Evolutionary conservation across 257 asterid species (phyloP), one percentile per base, ranked within the genome.

Genomic region (Cinchona pubescens): DNA sequence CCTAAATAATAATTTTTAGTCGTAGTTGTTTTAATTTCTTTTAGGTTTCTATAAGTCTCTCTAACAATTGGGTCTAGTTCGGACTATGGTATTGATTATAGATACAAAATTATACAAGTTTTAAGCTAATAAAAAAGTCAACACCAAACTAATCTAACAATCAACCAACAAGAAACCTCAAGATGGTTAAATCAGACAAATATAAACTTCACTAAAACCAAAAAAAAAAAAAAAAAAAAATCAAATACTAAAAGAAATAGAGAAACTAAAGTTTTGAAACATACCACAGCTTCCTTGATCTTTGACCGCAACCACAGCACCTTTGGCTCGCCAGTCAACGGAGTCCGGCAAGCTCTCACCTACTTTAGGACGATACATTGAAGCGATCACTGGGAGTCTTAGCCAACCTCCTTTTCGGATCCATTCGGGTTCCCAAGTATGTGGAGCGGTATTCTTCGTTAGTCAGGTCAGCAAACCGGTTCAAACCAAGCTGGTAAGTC

Each of bases 241-340:
- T 13, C 45, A 42, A 69, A 38, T 21, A 23, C 7, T 5, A 3
- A 48, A 32, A 62, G 30, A 18, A 37, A 5, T 23, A 66, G 34
- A 15, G 21, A 12, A 8, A 72, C 8, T 2, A 27, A 30, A 32
- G 16, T 40, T 42, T 16, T n/a, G n/a, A n/a, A n/a, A n/a, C 81
- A 67, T 84, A 92, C 97, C 97, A 35, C 97, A 92, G 80, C 87
- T 79, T 75, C 96, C 96, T 78, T 92, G 97, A 82, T 92, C 89
- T 72, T 92, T 92, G 79, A 92, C 79, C 37, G 82, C 81, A 62
- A 64, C 82, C 16, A 92, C 96, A 12, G 96, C 96, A 38, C 96
- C 96, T 78, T 87, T 83, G 60, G 76, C 69, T 73, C 95, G 88
- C 97, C 97, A 92, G 80, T 92, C 97, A 73, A 92, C 29, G n/a